Percentiles rank a stretch among this genome's conserved stretches.
Conservation (phyloP, 257 asterid genomes). For the Hygrophila difformis region DNA sequence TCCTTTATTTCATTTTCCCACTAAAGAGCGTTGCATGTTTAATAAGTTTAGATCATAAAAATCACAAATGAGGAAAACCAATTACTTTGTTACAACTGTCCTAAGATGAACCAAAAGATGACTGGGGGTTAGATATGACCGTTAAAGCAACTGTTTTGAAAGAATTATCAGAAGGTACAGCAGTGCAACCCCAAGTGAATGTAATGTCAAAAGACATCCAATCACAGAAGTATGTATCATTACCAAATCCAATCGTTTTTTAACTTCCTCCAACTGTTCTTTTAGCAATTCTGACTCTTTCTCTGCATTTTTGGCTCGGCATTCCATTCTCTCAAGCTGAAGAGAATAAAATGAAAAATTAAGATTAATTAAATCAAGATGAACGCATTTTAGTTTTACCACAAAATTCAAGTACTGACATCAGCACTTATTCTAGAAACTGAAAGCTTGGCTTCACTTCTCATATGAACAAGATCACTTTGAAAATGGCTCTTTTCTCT, state of each 20-base stretch:
- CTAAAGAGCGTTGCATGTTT: slow-evolving; percentile 7
- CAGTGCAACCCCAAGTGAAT: too few relatives aligned
- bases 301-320: slow-evolving; percentile 79
- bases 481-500: slow-evolving; percentile 67
- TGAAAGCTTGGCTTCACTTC: slow-evolving; percentile 79
- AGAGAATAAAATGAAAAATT: slow-evolving; percentile 16
- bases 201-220: too few relatives aligned
- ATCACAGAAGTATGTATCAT: too few relatives aligned
- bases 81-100: neutral
- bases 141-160: too few relatives aligned
- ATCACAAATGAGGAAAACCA: slow-evolving; percentile 3
- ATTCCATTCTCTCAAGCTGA: slow-evolving; percentile 85
- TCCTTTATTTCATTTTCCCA: slow-evolving; percentile 1
- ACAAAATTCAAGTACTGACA: slow-evolving; percentile 35
- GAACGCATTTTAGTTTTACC: slow-evolving; percentile 9
- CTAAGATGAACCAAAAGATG: too few relatives aligned
- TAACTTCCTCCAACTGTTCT: slow-evolving; percentile 57
- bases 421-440: slow-evolving; percentile 63
- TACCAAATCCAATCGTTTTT: slow-evolving; percentile 65
- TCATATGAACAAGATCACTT: slow-evolving; percentile 69
- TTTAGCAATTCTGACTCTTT: slow-evolving; percentile 56
- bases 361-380: slow-evolving; percentile 14
- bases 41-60: slow-evolving; percentile 10
- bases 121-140: too few relatives aligned
- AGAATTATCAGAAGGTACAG: too few relatives aligned